Evolutionary conservation across 306 rosid species (phyloP).

Genomic region (Dryas alaskensis): DNA sequence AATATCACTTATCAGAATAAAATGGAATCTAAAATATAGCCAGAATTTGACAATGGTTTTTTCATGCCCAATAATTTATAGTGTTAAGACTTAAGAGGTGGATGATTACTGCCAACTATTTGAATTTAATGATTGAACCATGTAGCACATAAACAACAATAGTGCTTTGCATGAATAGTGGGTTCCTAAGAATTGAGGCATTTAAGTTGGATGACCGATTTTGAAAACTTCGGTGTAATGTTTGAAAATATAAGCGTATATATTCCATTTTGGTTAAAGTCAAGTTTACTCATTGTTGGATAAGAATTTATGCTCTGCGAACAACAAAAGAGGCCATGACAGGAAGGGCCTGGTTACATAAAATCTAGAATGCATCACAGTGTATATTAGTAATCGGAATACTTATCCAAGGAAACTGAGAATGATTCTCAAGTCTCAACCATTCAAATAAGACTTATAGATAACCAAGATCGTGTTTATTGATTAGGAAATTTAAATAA

Average conservation of each 20-base stretch:
- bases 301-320: neutral
- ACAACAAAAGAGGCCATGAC: neutral
- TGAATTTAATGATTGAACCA: no score
- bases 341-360: neutral
- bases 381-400: no score
- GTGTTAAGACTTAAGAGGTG: neutral
- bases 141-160: slow-evolving; percentile 8
- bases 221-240: neutral
- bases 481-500: no score
- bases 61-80: neutral
- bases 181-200: slow-evolving; percentile 6
- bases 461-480: no score
- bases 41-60: no score
- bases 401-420: no score
- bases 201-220: neutral
- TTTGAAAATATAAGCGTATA: neutral
- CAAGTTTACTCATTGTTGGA: slow-evolving; percentile 9
- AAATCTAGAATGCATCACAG: no score
- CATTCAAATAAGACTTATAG: no score
- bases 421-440: no score
- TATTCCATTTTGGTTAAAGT: neutral
- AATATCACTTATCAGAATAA: neutral
- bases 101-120: slow-evolving; percentile 12
- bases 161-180: slow-evolving; percentile 8
- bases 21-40: neutral